Evolutionary conservation across 139 green algal genomes (phyloP).

Genomic region (Nannochloris sp.): DNA sequence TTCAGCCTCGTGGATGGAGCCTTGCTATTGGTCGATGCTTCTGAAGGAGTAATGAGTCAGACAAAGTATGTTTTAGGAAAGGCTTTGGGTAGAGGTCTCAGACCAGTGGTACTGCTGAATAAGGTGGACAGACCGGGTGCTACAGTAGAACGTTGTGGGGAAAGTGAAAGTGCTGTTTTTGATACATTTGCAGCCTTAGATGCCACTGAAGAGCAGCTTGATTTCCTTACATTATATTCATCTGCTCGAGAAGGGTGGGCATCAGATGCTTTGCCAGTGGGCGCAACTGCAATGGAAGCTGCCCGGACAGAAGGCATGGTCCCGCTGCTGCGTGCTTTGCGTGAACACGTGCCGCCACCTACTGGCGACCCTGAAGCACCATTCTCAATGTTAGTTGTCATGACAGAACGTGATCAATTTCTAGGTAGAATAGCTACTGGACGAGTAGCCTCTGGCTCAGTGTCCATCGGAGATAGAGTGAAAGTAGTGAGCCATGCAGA

Average conservation of each 20-base stretch:
- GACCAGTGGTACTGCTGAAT: constrained; percentile 79
- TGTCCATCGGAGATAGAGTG: constrained; percentile 56
- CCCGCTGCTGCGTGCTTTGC: constrained; percentile 72
- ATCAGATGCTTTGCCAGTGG: not conserved
- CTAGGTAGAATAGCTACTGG: constrained; percentile 74
- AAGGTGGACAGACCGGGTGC: constrained; percentile 53
- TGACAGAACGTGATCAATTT: constrained; percentile 78
- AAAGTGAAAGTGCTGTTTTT: constrained; percentile 65
- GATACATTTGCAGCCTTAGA: constrained; percentile 79
- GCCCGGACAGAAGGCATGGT: constrained; percentile 40
- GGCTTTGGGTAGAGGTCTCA: constrained; percentile 57
- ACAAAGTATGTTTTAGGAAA: constrained; percentile 90
- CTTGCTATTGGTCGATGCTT: constrained; percentile 82
- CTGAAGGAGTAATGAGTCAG: constrained; percentile 70
- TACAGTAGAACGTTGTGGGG: constrained; percentile 49
- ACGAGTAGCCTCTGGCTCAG: constrained; percentile 52
- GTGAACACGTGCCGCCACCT: constrained; percentile 64
- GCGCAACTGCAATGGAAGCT: not conserved
- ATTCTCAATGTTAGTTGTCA: constrained; percentile 75
- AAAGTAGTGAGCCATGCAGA: constrained; percentile 27
- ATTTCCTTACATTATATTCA: constrained; percentile 81
- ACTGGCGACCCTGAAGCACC: constrained; percentile 16
- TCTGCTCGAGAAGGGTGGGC: constrained; percentile 48
- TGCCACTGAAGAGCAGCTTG: constrained; percentile 78
- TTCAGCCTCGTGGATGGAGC: constrained; percentile 84